Evolutionary conservation across 2,329 filamentous ascomycete genomes (phyloP), one percentile per base, ranked within the genome.

Genomic region (Aspergillus candidus): DNA sequence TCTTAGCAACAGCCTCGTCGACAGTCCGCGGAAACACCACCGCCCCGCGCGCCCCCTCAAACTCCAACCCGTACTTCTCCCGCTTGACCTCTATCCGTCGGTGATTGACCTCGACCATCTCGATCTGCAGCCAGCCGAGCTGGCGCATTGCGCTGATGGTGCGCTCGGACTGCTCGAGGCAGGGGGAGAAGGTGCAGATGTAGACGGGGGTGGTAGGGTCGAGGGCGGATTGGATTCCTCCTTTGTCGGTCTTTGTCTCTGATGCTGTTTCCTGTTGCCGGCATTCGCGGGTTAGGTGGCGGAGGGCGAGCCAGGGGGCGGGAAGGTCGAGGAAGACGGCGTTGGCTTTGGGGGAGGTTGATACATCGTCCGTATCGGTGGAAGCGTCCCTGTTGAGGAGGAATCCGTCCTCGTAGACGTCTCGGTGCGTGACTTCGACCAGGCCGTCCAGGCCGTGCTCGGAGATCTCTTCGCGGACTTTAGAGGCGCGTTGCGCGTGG

Each of bases 181-280:
- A 98, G 0, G 93, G 93, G 1, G 86, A 94, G 70, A 98, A 98
- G 1, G 89, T 94, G 72, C 93, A 98, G 43, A 98, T 78, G 60
- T 93, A 78, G 1, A 84, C 80, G 4, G 84, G 77, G 34, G 79
- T 76, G n/a, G 76, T 75, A 0, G 87, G 82, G 53, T 93, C 83
- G 10, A 97, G 74, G 0, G 79, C 75, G 1, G 77, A 76, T 41
- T 60, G 53, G 0, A 52, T 50, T 4, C 63, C 63, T 4, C 61
- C 55, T 4, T n/a, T n/a, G n/a, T n/a, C n/a, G n/a, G n/a, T n/a
- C n/a, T n/a, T n/a, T n/a, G 57, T 43, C 1, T 62, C 55, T 15
- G 62, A 53, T 6, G 4, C 22, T 27, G 8, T 7, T 10, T 27
- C 7, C 6, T 27, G 22, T 6, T 27, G 22, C 2, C 22, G 22